phyloP scores from a whole-genome alignment of 495 filamentous ascomycete genomes.

The Pseudevernia furfuracea region DNA sequence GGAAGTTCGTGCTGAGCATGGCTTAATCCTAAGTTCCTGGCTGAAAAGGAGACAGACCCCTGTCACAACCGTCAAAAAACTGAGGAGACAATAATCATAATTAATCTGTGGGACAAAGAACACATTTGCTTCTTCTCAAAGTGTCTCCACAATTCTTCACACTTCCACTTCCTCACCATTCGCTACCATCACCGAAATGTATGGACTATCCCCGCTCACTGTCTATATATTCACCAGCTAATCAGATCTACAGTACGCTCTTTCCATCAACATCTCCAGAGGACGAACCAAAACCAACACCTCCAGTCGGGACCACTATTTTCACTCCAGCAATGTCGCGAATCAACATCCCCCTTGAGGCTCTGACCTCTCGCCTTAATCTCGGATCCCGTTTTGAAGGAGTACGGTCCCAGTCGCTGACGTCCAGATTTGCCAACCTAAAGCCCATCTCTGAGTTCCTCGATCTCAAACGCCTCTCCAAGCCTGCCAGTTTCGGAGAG shows the following conservation, averaged over 20 bases:
- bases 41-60: not conserved
- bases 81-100: too few species aligned
- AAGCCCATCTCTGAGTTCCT: conserved; percentile 88
- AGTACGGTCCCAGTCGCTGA: conserved; percentile 66
- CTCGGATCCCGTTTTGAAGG: conserved; percentile 70
- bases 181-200: not conserved
- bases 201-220: not conserved
- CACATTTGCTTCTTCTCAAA: not conserved
- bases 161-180: not conserved
- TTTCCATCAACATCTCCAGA: not conserved
- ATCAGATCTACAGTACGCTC: not conserved
- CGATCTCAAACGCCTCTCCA: conserved; percentile 89
- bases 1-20: not conserved
- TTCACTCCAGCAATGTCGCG: conserved; percentile 57
- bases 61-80: not conserved
- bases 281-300: not conserved
- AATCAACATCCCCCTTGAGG: conserved; percentile 84
- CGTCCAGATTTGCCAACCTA: conserved; percentile 83
- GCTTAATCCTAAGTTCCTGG: not conserved
- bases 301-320: not conserved
- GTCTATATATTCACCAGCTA: not conserved
- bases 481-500: conserved; percentile 84
- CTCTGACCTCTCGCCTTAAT: conserved; percentile 82
- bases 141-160: not conserved
- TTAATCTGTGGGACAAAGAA: conserved; percentile 1